Conservation (phyloP, 257 asterid species). For the Solanum sitiens region DNA sequence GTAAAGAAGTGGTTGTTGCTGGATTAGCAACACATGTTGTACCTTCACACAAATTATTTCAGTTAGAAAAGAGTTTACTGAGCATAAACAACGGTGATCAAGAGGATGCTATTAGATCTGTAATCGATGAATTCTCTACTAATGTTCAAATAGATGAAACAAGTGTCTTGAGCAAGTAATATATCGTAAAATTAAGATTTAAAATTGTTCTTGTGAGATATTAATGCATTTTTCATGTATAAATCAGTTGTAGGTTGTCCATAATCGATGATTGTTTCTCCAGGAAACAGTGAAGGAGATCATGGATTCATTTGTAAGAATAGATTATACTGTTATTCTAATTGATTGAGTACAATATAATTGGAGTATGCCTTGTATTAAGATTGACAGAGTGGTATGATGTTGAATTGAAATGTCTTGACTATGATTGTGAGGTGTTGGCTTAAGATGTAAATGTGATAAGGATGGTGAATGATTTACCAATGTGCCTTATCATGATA, state of each 20-base stretch:
- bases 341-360: too few relatives aligned
- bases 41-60: constrained; percentile 32
- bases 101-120: background rate
- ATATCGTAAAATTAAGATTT: background rate
- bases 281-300: too few relatives aligned
- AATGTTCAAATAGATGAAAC: background rate
- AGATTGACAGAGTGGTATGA: too few relatives aligned
- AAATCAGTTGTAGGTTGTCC: background rate
- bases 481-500: too few relatives aligned
- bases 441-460: too few relatives aligned
- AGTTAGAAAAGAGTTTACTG: background rate
- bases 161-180: background rate
- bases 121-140: background rate
- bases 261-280: too few relatives aligned
- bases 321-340: too few relatives aligned
- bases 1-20: constrained; percentile 66
- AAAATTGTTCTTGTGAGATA: background rate
- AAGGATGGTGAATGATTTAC: too few relatives aligned
- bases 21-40: constrained; percentile 86
- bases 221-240: background rate
- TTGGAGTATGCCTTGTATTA: too few relatives aligned
- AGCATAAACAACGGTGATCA: background rate
- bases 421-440: too few relatives aligned
- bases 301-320: too few relatives aligned
- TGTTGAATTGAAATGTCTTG: too few relatives aligned